These are phyloP conservation scores for Trichoderma pleuroti DNA, from an alignment of 2,329 filamentous ascomycete species.

Conservation along the genomic window DNA sequence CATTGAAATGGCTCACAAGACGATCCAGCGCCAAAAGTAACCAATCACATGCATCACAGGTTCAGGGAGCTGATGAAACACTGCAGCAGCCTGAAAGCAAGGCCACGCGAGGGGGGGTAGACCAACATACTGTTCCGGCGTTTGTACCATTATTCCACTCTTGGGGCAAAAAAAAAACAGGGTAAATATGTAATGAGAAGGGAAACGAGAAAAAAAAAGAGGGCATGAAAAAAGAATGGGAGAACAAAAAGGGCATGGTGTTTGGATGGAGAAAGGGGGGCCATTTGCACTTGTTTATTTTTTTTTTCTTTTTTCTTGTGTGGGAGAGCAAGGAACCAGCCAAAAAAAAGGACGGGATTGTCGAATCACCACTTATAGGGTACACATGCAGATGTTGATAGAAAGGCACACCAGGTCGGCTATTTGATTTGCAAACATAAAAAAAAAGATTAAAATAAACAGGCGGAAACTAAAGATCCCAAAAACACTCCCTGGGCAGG, in stretches of 20 bases:
- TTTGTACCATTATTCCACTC: slow-evolving; percentile 17
- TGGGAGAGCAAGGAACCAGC: neutral
- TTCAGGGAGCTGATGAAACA: neutral
- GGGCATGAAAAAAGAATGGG: neutral
- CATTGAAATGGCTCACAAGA: slow-evolving; percentile 90
- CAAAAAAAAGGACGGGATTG: neutral
- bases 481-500: neutral
- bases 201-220: neutral
- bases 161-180: neutral
- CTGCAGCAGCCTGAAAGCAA: neutral
- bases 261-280: neutral
- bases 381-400: neutral
- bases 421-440: neutral
- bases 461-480: neutral
- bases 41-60: neutral
- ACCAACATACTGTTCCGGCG: neutral
- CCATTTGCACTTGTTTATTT: neutral
- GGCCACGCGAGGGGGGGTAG: neutral
- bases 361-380: neutral
- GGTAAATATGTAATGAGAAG: neutral
- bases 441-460: neutral
- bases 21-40: slow-evolving; percentile 82
- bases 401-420: neutral
- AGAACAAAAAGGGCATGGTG: neutral
- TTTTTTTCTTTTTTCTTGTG: neutral